These are phyloP conservation scores for Tillandsia leiboldiana DNA, from an alignment of 176 grass and related monocot species.

Conservation along the genomic window DNA sequence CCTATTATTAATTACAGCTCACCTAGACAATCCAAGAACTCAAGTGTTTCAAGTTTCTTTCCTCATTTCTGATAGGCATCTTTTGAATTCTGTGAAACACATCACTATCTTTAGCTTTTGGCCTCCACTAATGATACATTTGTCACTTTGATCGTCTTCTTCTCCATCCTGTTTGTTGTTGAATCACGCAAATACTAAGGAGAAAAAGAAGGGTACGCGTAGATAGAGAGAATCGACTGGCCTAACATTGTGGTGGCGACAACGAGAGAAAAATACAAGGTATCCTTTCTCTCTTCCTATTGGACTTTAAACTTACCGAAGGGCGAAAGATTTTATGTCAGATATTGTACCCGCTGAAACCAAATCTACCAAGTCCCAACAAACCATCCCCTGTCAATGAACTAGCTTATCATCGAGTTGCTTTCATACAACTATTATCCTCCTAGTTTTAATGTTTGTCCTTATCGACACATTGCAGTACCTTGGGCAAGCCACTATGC, in stretches of 20 bases:
- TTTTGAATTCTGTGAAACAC: not conserved
- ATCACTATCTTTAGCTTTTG: not conserved
- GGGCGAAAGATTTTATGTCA: not conserved
- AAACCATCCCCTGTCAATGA: not conserved
- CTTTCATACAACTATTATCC: not conserved
- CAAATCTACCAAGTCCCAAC: not conserved
- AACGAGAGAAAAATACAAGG: not conserved
- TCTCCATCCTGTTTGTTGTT: not conserved
- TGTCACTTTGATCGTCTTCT: not conserved
- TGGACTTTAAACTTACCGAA: not conserved
- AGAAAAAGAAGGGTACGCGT: not conserved
- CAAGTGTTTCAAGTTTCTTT: not conserved
- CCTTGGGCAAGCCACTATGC: not conserved
- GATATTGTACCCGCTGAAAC: not conserved
- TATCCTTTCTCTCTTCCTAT: not conserved
- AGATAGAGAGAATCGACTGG: not conserved
- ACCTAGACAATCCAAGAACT: not conserved
- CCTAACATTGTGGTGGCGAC: not conserved
- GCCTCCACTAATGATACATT: not conserved
- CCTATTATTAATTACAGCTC: not conserved
- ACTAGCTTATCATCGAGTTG: not conserved
- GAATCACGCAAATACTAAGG: not conserved
- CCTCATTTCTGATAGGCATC: not conserved
- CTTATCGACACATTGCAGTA: not conserved
- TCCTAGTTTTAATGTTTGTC: not conserved